phyloP scores from a whole-genome alignment of 2,329 filamentous ascomycete species.

The Chrysoporthe puriensis region DNA sequence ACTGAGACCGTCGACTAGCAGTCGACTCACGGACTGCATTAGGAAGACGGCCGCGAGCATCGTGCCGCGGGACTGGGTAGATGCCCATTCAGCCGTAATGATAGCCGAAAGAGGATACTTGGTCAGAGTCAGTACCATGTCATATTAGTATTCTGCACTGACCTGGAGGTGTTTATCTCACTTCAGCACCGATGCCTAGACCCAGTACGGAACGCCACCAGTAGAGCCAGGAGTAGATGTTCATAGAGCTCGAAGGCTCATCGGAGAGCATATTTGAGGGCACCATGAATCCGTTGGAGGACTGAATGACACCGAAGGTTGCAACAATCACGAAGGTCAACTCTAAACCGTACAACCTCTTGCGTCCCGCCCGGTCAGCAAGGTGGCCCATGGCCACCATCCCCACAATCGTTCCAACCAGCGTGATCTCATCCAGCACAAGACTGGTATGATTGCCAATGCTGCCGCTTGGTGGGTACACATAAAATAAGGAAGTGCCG shows the following conservation, averaged over 20 bases:
- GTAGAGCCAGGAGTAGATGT: slow-evolving; percentile 33
- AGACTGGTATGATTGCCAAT: slow-evolving; percentile 9
- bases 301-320: slow-evolving; percentile 25
- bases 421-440: slow-evolving; percentile 25
- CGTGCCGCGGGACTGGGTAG: slow-evolving; percentile 34
- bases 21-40: slow-evolving; percentile 34
- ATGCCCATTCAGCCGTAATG: slow-evolving; percentile 37
- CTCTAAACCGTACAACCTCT: slow-evolving; percentile 29
- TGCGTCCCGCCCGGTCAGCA: slow-evolving; percentile 28
- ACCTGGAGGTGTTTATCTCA: slow-evolving; percentile 19
- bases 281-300: slow-evolving; percentile 25
- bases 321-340: slow-evolving; percentile 28
- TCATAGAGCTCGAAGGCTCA: slow-evolving; percentile 30
- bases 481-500: slow-evolving; percentile 34
- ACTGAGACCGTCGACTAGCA: slow-evolving; percentile 29
- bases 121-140: background rate
- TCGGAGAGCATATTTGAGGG: background rate
- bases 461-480: slow-evolving; percentile 31
- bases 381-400: slow-evolving; percentile 28
- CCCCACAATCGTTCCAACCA: slow-evolving; percentile 22
- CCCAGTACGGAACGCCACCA: slow-evolving; percentile 34
- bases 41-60: slow-evolving; percentile 37
- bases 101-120: slow-evolving; percentile 38
- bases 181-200: slow-evolving; percentile 38
- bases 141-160: background rate